Base-by-base conservation (phyloP, 441 rosid species). In the Populus hybrid region DNA sequence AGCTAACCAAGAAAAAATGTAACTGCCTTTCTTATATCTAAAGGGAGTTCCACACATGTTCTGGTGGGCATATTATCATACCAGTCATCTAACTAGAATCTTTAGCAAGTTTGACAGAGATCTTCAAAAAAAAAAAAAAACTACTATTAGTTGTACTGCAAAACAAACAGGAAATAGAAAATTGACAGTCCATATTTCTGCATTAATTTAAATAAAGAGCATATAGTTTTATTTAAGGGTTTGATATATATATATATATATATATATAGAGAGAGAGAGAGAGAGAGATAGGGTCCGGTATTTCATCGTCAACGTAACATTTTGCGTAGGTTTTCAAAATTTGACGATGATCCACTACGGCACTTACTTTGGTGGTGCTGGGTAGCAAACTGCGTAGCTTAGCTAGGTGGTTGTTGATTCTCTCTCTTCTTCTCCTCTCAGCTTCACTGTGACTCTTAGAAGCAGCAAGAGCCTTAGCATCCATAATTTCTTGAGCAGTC, bases 361-460 rank as follows among this genome's bases (percentile, higher is more conserved):
- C 21, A 78, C 97, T 93, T 92, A 95, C 99, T 86, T 95, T 95
- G 75, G 98, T 92, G 79, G 98, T 93, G 88, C 90, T 95, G 18
- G 99, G 99, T 57, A 95, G 87, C 80, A 95, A 80, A 88, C 97
- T 92, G 77, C 99, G 91, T 23, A 95, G 93, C 85, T 92, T 95
- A 67, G 98, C 95, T 21, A 95, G 89, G 82, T 95, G 99, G 81
- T 90, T 95, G 84, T 95, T 95, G 87, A 95, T 95, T 83, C 99
- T 90, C 76, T 95, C 97, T 78, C 99, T 86, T 83, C 99, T 76
- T 78, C 98, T 85, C 86, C 99, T 91, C 84, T 95, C 99, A 63
- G 98, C 98, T 75, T 93, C 99, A 78, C 99, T 95, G 78, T 95
- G 99, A 83, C 97, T 95, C 82, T 92, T 93, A 2, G 99, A 95